These are phyloP conservation scores for Tuber calosporum DNA, from an alignment of 495 filamentous ascomycete species.

Conservation along the genomic window DNA sequence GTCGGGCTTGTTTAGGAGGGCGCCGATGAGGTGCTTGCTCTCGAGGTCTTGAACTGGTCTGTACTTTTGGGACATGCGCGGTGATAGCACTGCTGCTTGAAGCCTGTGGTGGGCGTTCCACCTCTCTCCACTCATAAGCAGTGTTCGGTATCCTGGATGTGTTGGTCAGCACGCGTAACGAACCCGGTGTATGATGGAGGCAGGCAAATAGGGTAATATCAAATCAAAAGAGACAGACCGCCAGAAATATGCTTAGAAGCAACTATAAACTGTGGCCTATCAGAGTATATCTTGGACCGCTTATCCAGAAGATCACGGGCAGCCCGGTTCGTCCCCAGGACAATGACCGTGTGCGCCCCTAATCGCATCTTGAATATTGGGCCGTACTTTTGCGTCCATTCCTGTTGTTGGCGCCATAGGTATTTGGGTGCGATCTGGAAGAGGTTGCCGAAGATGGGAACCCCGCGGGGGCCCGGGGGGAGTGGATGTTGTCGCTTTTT, in stretches of 20 bases:
- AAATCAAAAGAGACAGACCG: neutral
- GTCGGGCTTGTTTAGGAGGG: slow-evolving; percentile 36
- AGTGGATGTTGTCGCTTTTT: neutral
- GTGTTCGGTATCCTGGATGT: slow-evolving; percentile 39
- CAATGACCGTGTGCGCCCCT: slow-evolving; percentile 49
- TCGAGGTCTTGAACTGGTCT: slow-evolving; percentile 42
- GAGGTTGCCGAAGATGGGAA: slow-evolving; percentile 48
- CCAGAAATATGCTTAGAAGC: neutral
- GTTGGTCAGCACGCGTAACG: slow-evolving; percentile 29
- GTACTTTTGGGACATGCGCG: slow-evolving; percentile 34
- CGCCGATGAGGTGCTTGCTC: slow-evolving; percentile 45
- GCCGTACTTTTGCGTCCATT: slow-evolving; percentile 52
- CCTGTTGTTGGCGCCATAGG: slow-evolving; percentile 53
- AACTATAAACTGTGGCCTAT: slow-evolving; percentile 45
- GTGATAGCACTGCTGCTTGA: neutral
- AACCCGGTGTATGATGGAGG: neutral
- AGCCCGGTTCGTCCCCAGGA: slow-evolving; percentile 53
- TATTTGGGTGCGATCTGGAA: slow-evolving; percentile 49
- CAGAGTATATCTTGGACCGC: slow-evolving; percentile 50
- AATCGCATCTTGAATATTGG: slow-evolving; percentile 52
- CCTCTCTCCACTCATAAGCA: slow-evolving; percentile 32
- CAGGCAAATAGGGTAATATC: neutral
- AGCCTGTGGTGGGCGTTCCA: neutral
- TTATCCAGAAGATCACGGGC: slow-evolving; percentile 53
- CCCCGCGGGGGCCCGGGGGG: neutral